phyloP scores from a whole-genome alignment of 345 rosid species.

The Firmiana major region DNA sequence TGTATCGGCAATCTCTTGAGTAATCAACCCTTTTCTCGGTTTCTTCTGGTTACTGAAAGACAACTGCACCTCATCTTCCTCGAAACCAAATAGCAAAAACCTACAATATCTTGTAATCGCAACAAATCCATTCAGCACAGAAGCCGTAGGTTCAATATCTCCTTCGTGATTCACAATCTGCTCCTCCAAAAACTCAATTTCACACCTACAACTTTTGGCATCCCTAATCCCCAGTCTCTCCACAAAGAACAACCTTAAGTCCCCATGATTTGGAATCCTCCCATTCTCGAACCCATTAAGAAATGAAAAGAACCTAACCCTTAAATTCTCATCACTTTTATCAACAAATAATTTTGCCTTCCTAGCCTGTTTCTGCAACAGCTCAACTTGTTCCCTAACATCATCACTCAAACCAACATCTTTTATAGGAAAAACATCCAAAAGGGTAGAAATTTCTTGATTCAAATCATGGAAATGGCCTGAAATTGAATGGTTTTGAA shows the following conservation, averaged over 20 bases:
- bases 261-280: constrained; percentile 34
- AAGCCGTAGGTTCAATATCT: constrained; percentile 77
- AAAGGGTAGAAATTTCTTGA: constrained; percentile 78
- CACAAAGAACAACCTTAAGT: constrained; percentile 52
- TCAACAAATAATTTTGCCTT: constrained; percentile 55
- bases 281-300: constrained; percentile 71
- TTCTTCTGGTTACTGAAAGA: constrained; percentile 47
- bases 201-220: constrained; percentile 55
- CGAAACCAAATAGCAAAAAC: constrained; percentile 70
- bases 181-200: constrained; percentile 90
- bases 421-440: constrained; percentile 75
- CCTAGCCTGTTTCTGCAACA: constrained; percentile 60
- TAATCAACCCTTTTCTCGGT: constrained; percentile 53
- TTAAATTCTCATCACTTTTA: constrained; percentile 61
- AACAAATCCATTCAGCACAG: constrained; percentile 76
- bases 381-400: constrained; percentile 72
- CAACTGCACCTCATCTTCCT: constrained; percentile 52
- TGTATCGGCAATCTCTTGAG: constrained; percentile 70
- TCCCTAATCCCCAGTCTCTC: constrained; percentile 56
- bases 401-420: constrained; percentile 65
- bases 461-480: constrained; percentile 94
- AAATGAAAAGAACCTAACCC: constrained; percentile 47
- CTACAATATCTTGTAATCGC: constrained; percentile 76
- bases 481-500: constrained; percentile 74
- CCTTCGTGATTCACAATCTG: constrained; percentile 83